These are phyloP conservation scores for Aegilops sharonensis DNA, from an alignment of 176 grass and related monocot genomes.

Conservation along the genomic window DNA sequence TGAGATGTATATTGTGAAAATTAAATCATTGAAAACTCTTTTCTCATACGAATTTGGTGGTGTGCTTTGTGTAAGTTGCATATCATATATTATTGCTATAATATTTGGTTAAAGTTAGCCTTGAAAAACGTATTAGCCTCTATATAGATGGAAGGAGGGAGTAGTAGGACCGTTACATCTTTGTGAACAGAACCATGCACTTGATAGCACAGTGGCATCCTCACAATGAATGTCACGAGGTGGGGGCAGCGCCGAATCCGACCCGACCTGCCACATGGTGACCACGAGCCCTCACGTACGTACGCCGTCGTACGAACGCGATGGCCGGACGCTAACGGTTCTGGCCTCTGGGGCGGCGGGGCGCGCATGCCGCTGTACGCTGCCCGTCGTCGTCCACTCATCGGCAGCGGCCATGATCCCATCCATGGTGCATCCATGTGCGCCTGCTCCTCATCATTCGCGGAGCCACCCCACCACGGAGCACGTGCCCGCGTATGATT, in stretches of 20 bases:
- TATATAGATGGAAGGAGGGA: no score
- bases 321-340: background rate
- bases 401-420: background rate
- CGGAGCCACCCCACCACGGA: background rate
- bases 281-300: background rate
- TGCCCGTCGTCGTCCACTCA: background rate
- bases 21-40: no score
- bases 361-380: background rate
- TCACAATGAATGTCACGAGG: background rate
- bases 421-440: background rate
- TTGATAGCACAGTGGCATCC: background rate
- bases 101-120: no score
- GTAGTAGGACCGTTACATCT: background rate
- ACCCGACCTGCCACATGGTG: background rate
- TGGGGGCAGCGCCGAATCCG: background rate
- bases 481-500: constrained; percentile 8
- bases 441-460: background rate
- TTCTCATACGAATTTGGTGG: no score
- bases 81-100: no score
- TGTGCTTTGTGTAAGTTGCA: no score
- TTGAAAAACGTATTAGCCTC: no score
- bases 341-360: background rate
- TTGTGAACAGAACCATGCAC: background rate
- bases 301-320: background rate
- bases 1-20: no score